Conservation (phyloP, 1,284 basidiomycete species). For the Marasmius fiardii region DNA sequence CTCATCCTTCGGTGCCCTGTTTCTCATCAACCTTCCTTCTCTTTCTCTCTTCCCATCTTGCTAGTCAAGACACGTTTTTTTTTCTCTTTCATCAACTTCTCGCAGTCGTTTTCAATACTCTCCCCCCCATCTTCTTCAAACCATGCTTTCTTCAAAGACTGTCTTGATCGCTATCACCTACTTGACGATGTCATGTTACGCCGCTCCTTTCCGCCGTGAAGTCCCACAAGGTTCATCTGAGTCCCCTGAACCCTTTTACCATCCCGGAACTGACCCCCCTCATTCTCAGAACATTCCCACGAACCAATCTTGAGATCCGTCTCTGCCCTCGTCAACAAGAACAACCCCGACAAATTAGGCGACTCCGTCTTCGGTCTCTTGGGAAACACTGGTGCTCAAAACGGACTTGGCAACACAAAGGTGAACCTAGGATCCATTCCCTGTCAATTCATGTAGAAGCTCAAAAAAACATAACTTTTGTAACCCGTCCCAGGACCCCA, state of each 20-base stretch:
- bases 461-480: too few species aligned
- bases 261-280: neutral
- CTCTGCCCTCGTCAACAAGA: conserved; percentile 39
- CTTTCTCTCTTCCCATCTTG: conserved; percentile 28
- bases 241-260: conserved; percentile 6
- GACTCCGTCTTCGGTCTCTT: conserved; percentile 68
- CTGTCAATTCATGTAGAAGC: neutral
- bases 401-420: conserved; percentile 50
- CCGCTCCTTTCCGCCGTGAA: conserved; percentile 43
- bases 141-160: conserved; percentile 44
- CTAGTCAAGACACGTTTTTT: conserved; percentile 54
- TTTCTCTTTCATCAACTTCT: conserved; percentile 13
- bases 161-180: conserved; percentile 35
- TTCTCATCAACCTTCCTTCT: conserved; percentile 5
- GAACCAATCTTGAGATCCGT: conserved; percentile 53
- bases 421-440: conserved; percentile 28
- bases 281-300: conserved; percentile 59
- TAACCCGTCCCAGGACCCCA: conserved; percentile 49
- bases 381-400: conserved; percentile 57
- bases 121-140: conserved; percentile 15
- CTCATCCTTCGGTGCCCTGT: too few species aligned
- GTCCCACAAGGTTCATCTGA: conserved; percentile 60
- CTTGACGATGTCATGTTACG: conserved; percentile 32
- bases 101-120: conserved; percentile 5
- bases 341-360: conserved; percentile 59